These are phyloP conservation scores for Nemania sp. DNA, from an alignment of 2,329 filamentous ascomycete species.

Conservation along the genomic window DNA sequence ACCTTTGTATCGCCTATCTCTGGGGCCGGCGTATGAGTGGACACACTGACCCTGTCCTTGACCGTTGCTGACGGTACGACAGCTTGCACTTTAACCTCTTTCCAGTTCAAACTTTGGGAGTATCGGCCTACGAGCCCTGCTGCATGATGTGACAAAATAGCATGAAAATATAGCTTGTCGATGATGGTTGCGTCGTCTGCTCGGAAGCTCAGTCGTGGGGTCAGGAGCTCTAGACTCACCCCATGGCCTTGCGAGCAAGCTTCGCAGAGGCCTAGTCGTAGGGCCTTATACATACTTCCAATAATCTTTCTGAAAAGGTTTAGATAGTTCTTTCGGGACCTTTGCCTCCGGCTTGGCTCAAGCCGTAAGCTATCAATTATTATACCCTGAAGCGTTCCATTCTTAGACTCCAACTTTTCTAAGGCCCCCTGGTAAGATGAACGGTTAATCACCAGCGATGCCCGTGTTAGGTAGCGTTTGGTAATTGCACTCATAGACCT, in stretches of 20 bases:
- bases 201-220: background rate
- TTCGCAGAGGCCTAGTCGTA: conserved; percentile 8
- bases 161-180: conserved; percentile 1
- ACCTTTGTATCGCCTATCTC: background rate
- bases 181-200: conserved; percentile 9
- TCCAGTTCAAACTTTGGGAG: background rate
- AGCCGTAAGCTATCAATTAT: conserved; percentile 7
- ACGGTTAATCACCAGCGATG: conserved; percentile 13
- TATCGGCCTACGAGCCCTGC: background rate
- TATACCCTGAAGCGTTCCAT: conserved; percentile 11
- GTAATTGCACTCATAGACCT: background rate
- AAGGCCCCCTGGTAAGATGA: conserved; percentile 11
- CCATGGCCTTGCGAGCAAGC: conserved; percentile 2
- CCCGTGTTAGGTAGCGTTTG: conserved; percentile 8
- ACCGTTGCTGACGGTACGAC: background rate
- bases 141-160: conserved; percentile 3
- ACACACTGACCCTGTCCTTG: background rate
- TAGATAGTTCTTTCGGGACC: conserved; percentile 5
- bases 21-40: background rate
- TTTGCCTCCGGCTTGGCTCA: conserved; percentile 7
- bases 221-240: conserved; percentile 2
- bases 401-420: conserved; percentile 1
- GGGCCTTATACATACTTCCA: conserved; percentile 7
- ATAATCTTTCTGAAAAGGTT: background rate
- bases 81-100: conserved; percentile 8